Percentiles rank a stretch among this genome's conserved stretches.
Evolutionary conservation across 106 monocot genomes (phyloP).

Genomic region (Dendrobium officinale): DNA sequence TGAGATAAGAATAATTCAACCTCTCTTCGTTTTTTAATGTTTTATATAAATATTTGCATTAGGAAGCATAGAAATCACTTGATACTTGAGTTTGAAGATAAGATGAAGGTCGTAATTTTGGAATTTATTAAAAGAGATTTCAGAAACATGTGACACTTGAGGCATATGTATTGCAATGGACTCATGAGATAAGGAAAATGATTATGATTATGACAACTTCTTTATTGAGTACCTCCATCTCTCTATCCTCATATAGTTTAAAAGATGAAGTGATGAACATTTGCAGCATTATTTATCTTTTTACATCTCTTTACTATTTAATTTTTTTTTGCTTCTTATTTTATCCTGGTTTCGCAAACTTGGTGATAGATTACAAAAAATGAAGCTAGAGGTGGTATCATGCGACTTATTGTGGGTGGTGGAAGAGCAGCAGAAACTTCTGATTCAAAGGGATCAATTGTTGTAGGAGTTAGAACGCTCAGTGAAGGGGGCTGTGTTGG

Average conservation of each 20-base stretch:
- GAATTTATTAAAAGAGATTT: neutral
- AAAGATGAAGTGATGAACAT: neutral
- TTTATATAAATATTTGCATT: neutral
- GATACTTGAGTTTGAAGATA: neutral
- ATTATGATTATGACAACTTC: neutral
- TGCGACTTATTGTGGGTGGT: slow-evolving; percentile 91
- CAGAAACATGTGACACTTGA: too few species aligned
- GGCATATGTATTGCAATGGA: neutral
- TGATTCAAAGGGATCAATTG: slow-evolving; percentile 83
- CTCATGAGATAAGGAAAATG: neutral
- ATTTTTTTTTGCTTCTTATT: neutral
- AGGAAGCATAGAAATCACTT: neutral
- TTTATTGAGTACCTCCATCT: neutral
- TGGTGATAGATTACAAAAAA: slow-evolving; percentile 70
- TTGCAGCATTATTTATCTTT: neutral
- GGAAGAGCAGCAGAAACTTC: slow-evolving; percentile 80
- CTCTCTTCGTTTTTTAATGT: neutral
- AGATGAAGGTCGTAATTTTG: neutral
- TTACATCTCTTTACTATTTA: neutral
- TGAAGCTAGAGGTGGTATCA: slow-evolving; percentile 85
- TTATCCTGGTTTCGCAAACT: neutral
- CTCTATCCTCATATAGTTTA: neutral
- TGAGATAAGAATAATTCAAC: too few species aligned
- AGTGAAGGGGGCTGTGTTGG: slow-evolving; percentile 99
- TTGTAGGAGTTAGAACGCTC: slow-evolving; percentile 90